Evolutionary conservation across 2,329 filamentous ascomycete genomes (phyloP), one percentile per base, ranked within the genome.

Genomic region (Cladosporium phlei): DNA sequence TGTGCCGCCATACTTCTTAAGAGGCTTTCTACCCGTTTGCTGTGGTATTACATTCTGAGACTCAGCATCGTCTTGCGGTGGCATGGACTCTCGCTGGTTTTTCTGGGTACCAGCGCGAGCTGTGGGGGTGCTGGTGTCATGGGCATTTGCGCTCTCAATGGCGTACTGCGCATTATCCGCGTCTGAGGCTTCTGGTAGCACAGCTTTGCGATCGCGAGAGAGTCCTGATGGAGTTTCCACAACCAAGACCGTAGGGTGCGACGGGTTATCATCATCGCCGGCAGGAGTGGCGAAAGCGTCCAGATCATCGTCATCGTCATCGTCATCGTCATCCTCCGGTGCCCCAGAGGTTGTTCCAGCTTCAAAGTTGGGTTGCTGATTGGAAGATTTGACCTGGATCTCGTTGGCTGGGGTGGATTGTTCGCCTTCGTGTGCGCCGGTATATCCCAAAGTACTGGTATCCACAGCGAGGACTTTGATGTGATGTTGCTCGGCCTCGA

Each of bases 341-440:
- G 24, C 22, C 7, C 11, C 19, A 5, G 20, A 7, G 5, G n/a
- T 17, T 20, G 12, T 11, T 16, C 20, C 10, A 14, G 20, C 11
- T 3, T 22, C 19, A 19, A 14, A 9, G 14, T n/a, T n/a, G n/a
- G 32, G n/a, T 12, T 37, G 24, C 10, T 24, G 42, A 8, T 22
- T 32, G 1, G 42, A 45, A 25, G 42, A 45, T 19, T 45, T 37
- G 17, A 45, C 42, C 24, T 45, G 42, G 3, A 45, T 45, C 5
- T 45, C 42, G 6, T 24, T 14, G 12, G 24, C 11, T 17, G 32
- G 22, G 12, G 25, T 3, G 6, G 8, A 3, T 3, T 25, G 17
- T 4, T 20, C 7, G 11, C 8, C 40, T 11, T 28, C 14, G 4
- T n/a, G n/a, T n/a, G n/a, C n/a, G n/a, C n/a, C n/a, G n/a, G n/a